Conservation (phyloP, 108 stramenopile species). For the Cyclostephanos tholiformis region DNA sequence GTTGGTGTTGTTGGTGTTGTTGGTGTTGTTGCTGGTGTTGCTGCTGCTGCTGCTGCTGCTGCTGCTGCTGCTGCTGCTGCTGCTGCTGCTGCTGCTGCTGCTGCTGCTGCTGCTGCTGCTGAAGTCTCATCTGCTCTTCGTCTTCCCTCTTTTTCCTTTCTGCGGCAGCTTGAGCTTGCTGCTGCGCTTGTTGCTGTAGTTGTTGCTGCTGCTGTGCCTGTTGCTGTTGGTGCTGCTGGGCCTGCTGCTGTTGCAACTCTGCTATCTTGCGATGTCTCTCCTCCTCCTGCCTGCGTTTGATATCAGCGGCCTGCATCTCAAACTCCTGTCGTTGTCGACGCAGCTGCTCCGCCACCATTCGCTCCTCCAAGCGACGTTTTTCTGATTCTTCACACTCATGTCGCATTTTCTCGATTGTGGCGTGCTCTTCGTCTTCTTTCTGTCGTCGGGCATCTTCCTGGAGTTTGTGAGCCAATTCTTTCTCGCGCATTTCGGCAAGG, state of each 20-base stretch:
- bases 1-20: neutral
- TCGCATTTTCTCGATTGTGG: conserved; percentile 50
- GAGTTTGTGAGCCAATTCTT: conserved; percentile 21
- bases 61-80: conserved; percentile 34
- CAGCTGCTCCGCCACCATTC: conserved; percentile 41
- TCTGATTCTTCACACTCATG: conserved; percentile 38
- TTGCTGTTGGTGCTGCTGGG: conserved; percentile 17
- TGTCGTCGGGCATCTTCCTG: conserved; percentile 21
- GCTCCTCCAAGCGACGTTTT: conserved; percentile 18
- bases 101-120: conserved; percentile 43
- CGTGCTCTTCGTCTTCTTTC: conserved; percentile 32
- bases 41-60: conserved; percentile 34
- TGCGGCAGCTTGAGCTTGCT: conserved; percentile 17
- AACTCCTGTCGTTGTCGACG: conserved; percentile 51
- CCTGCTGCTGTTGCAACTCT: conserved; percentile 34
- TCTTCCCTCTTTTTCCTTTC: conserved; percentile 38
- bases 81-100: conserved; percentile 35
- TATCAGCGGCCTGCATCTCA: conserved; percentile 64
- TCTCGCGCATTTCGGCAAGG: conserved; percentile 19
- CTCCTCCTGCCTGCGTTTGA: conserved; percentile 51
- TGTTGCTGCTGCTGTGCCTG: conserved; percentile 19
- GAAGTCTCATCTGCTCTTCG: conserved; percentile 46
- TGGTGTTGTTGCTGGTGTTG: conserved; percentile 36
- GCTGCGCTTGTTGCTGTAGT: conserved; percentile 27
- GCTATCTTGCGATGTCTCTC: conserved; percentile 34